These are phyloP conservation scores for Austropuccinia psidii DNA, from an alignment of 1,284 basidiomycete species.

Conservation along the genomic window DNA sequence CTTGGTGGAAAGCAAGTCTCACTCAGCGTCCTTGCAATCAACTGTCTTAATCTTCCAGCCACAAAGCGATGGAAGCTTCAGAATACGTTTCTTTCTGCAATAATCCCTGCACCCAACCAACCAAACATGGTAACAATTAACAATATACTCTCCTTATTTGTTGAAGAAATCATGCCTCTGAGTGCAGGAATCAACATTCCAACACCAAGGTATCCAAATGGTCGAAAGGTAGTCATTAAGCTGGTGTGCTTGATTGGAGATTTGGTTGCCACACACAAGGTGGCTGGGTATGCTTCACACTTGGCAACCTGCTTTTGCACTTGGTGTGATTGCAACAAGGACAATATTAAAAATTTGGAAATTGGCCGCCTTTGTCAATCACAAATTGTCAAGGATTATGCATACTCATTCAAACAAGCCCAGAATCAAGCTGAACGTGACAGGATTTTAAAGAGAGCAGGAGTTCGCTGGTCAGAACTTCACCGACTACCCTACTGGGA, in stretches of 20 bases:
- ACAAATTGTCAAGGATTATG: no score
- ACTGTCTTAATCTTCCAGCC: constrained; percentile 8
- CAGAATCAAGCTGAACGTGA: no score
- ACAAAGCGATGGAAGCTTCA: background rate
- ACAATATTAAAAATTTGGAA: no score
- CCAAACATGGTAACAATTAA: constrained; percentile 3
- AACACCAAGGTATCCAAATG: background rate
- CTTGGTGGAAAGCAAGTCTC: background rate
- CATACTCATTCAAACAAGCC: no score
- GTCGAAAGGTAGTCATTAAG: no score
- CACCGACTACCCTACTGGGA: no score
- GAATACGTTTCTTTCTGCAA: constrained; percentile 1
- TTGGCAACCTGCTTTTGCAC: background rate
- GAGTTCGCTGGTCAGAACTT: no score
- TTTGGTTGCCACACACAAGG: background rate
- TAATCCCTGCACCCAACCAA: constrained; percentile 7
- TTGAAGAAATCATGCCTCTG: background rate
- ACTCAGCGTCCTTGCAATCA: background rate
- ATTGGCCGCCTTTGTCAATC: no score
- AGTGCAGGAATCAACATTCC: background rate
- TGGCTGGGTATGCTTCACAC: background rate
- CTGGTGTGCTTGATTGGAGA: constrained; percentile 10
- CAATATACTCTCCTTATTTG: background rate
- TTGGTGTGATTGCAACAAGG: no score
- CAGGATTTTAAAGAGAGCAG: no score